Base-by-base conservation (phyloP, 75 land plant genomes). In the Adiantum capillusveneris region DNA sequence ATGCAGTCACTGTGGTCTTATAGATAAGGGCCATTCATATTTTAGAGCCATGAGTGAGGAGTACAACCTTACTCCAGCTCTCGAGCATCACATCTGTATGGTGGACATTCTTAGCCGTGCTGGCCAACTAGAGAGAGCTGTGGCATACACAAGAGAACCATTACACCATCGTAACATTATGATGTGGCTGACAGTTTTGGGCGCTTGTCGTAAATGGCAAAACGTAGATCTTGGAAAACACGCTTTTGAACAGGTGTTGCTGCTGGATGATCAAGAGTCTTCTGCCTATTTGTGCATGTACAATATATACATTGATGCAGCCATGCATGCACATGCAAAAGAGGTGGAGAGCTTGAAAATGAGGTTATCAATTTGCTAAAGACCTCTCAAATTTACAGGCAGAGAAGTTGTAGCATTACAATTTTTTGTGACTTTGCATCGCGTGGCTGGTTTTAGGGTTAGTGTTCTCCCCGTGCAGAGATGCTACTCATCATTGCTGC, bases 1-100 rank as follows among this genome's bases (percentile, higher is more conserved):
- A 0, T 82, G 85, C 58, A 71, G 85, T 60, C 80, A 82, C 62
- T 65, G 66, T 53, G 85, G 85, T 0, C 31, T 82, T 54, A 63
- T 78, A 11, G 75, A 64, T 18, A 41, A 6, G 24, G 85, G 72
- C 27, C 41, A 71, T 34, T 12, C 36, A 12, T 68, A 78, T 46
- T 78, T 82, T 24, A 26, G 60, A 43, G 29, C 44, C 29, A 82
- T 82, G 85, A 74, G 45, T 37, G 54, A 21, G 11, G 39, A 51
- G 9, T 72, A 82, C 42, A 44, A 53, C 14, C 28, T 79, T 42
- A 65, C 66, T 11, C 81, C 77, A 2, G 62, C 65, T 28, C 57
- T 74, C 20, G 73, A 70, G 50, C 81, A 79, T 37, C 69, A 79
- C 60, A 76, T 75, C 6, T 73, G 81, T 46, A 69, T 79, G 73